A percentile compares a stretch with the other conserved stretches of the same genome.
phyloP scores from a whole-genome alignment of 805 yeast genomes.

The Teunomyces gatunensis region DNA sequence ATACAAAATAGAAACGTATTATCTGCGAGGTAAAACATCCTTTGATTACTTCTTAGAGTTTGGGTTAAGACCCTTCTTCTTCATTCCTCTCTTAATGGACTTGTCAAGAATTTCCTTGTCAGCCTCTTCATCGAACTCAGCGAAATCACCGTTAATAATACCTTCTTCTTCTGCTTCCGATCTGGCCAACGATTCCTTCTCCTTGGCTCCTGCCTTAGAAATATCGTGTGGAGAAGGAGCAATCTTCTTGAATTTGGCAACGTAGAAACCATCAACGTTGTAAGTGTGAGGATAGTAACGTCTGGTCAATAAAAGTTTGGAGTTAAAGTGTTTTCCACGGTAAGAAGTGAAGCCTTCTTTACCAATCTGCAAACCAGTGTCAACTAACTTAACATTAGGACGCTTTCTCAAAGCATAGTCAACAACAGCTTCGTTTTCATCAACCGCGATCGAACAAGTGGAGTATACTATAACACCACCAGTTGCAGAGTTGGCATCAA shows the following conservation, averaged over 20 bases:
- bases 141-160: constrained; percentile 81
- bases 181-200: constrained; percentile 79
- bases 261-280: constrained; percentile 97
- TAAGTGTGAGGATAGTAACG: constrained; percentile 98
- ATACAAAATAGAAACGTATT: constrained; percentile 5
- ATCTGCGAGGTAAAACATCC: background rate
- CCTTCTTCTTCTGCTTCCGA: constrained; percentile 80
- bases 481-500: constrained; percentile 85
- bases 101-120: constrained; percentile 72
- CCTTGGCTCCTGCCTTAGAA: constrained; percentile 83
- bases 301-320: constrained; percentile 75
- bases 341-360: constrained; percentile 92
- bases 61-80: constrained; percentile 74
- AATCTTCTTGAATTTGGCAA: constrained; percentile 91
- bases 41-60: constrained; percentile 29
- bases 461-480: constrained; percentile 96
- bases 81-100: constrained; percentile 61
- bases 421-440: constrained; percentile 98
- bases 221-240: constrained; percentile 84
- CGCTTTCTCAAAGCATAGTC: constrained; percentile 95
- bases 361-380: constrained; percentile 89
- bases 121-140: constrained; percentile 71
- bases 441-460: constrained; percentile 97
- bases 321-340: constrained; percentile 88
- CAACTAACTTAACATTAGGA: constrained; percentile 93